Conservation (phyloP, 305 asterid species). For the Fraxinus platypoda region DNA sequence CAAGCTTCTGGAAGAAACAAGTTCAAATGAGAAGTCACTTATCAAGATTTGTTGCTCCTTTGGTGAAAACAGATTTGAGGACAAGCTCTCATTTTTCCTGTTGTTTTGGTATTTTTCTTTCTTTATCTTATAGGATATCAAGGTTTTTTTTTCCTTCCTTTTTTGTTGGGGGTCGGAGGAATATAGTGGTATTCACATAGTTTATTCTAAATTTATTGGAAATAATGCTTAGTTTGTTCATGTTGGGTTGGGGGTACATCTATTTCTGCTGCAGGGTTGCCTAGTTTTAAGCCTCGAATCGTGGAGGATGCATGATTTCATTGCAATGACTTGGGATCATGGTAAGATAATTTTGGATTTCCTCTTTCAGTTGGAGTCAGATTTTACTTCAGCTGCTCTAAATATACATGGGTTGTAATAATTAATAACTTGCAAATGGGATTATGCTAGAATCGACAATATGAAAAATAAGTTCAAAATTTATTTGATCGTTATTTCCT, state of each 20-base stretch:
- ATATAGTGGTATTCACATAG: too few relatives aligned
- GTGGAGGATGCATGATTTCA: not conserved
- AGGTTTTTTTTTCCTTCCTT: not conserved
- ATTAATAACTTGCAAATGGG: not conserved
- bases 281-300: not conserved
- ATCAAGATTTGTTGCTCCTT: not conserved
- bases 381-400: not conserved
- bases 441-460: not conserved
- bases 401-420: not conserved
- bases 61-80: not conserved
- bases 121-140: not conserved
- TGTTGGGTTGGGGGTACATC: not conserved
- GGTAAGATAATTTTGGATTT: not conserved
- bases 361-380: not conserved
- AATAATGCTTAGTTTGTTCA: not conserved
- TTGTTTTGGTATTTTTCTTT: not conserved
- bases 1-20: not conserved
- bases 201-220: too few relatives aligned
- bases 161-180: not conserved
- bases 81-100: not conserved
- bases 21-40: not conserved
- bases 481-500: too few relatives aligned
- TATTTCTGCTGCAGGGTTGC: not conserved
- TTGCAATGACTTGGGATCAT: not conserved
- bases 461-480: not conserved